These are phyloP conservation scores for Evernia prunastri DNA, from an alignment of 495 filamentous ascomycete genomes.

Conservation along the genomic window DNA sequence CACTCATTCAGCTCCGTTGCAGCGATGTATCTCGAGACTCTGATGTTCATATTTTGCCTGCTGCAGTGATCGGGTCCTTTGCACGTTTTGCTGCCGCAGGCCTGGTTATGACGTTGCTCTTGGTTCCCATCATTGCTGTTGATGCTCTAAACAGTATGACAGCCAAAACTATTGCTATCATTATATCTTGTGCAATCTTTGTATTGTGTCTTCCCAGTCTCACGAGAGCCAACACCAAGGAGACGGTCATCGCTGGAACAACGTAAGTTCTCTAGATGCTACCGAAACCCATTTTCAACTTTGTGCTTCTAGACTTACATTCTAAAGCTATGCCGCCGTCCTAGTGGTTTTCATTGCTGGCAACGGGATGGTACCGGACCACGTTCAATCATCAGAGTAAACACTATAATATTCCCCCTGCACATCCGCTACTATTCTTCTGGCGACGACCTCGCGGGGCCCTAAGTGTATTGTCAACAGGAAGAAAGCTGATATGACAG, in stretches of 20 bases:
- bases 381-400: neutral
- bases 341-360: slow-evolving; percentile 23
- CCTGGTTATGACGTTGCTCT: slow-evolving; percentile 30
- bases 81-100: slow-evolving; percentile 26
- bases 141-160: slow-evolving; percentile 23
- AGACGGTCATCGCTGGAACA: slow-evolving; percentile 21
- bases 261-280: slow-evolving; percentile 15
- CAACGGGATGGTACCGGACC: neutral
- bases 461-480: neutral
- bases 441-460: neutral
- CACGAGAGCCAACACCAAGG: slow-evolving; percentile 20
- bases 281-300: neutral
- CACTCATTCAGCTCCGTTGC: neutral
- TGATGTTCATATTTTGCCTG: slow-evolving; percentile 28
- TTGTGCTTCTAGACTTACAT: neutral
- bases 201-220: slow-evolving; percentile 18
- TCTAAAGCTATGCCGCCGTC: slow-evolving; percentile 21
- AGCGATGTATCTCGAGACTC: slow-evolving; percentile 23
- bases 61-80: slow-evolving; percentile 23
- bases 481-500: neutral
- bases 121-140: slow-evolving; percentile 32
- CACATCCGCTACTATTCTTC: neutral
- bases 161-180: slow-evolving; percentile 29
- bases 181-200: slow-evolving; percentile 22
- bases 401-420: neutral